These are phyloP conservation scores for Ogataea wickerhamii DNA, from an alignment of 805 yeast species.

Conservation along the genomic window DNA sequence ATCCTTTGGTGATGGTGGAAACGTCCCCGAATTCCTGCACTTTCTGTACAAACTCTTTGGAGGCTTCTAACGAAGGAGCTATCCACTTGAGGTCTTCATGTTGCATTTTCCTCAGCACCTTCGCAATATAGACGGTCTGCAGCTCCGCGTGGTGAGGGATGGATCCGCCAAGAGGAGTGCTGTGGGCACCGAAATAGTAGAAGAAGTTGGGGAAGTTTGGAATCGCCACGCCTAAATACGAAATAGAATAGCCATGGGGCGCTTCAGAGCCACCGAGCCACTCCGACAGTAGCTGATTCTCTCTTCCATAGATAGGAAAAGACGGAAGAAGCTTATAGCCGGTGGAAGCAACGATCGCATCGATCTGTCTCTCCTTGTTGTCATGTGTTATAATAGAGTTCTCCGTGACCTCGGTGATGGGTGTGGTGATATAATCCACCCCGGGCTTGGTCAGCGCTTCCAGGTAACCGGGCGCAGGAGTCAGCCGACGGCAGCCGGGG, in stretches of 20 bases:
- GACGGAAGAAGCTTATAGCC: constrained; percentile 1
- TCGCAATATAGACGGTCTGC: constrained; percentile 1
- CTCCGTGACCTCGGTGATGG: background rate
- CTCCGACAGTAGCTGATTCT: background rate
- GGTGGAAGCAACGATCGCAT: background rate
- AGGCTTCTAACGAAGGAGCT: background rate
- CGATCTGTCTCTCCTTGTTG: background rate
- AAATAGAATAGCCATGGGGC: background rate
- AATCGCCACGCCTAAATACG: constrained; percentile 1
- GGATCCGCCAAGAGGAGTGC: background rate
- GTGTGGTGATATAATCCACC: background rate
- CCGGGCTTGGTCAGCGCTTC: background rate
- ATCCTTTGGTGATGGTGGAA: constrained; percentile 2
- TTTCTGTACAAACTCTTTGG: constrained; percentile 1
- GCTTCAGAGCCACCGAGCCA: background rate
- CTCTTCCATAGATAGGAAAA: constrained; percentile 1
- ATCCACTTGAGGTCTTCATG: background rate
- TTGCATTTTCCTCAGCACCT: constrained; percentile 1
- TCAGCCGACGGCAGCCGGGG: background rate
- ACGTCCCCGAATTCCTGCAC: constrained; percentile 1
- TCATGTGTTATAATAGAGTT: background rate
- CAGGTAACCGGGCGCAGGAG: constrained; percentile 1
- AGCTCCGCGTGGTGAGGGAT: background rate
- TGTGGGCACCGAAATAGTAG: constrained; percentile 1
- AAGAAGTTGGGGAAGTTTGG: background rate